Base-by-base conservation (phyloP, 805 yeast genomes). In the Limtongia smithiae region DNA sequence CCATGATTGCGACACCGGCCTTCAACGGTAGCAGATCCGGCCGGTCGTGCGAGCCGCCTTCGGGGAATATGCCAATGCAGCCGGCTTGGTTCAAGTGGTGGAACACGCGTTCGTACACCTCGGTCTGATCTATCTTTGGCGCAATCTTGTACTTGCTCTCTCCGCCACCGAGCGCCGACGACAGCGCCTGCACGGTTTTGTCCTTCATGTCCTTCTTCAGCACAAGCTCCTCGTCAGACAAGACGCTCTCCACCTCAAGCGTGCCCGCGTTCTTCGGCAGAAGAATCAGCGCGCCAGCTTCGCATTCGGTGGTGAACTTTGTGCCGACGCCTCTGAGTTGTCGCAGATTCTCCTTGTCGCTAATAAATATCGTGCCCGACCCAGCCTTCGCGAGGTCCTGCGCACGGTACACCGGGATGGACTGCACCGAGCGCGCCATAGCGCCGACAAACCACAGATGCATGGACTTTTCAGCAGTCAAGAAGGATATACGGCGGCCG, bases 1-100 rank as follows among this genome's bases (percentile, higher is more conserved):
- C 98, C 97, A 91, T 93, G 48, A 91, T 85, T 2, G 96, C 96
- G 7, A 93, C 97, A 55, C 98, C 98, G 1, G 97, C 96, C 65
- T 93, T 91, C 59, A 91, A 72, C 0, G 98, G 98, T 43, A 91
- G 74, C 59, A 91, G 69, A 55, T 88, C 94, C 0, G 97, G 82
- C 58, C 98, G 76, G 66, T 91, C 98, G 63, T 91, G 98, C 11
- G 96, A 88, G 1, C 98, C 98, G 51, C 98, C 98, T 71, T 93
- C 98, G 7, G 98, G 97, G 71, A 89, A 93, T 38, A 93, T 86
- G 9, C 97, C 97, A 31, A 93, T 69, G 55, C 94, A 86, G 48
- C 85, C 80, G 36, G 93, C 89, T 51, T 79, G 76, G 17, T 86
- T 77, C 55, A 93, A 74, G 65, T 88, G 96, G 42, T 82, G 79